phyloP scores from a whole-genome alignment of 441 rosid species.

The Metrosideros polymorpha region DNA sequence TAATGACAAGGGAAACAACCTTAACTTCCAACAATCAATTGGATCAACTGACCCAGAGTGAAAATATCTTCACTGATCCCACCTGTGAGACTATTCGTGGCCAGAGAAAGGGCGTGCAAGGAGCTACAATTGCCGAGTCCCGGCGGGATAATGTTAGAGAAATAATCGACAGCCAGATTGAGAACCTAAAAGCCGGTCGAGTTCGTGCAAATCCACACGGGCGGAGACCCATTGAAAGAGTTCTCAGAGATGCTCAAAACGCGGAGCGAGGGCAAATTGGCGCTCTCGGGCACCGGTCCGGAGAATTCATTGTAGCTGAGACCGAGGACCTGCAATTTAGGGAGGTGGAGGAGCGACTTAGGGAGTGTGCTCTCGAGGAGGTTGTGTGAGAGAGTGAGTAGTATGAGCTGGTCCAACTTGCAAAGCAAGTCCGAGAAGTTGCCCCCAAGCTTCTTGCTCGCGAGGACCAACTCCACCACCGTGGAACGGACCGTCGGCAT shows the following conservation, averaged over 20 bases:
- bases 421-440: conserved; percentile 13
- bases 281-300: conserved; percentile 30
- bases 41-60: conserved; percentile 28
- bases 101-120: conserved; percentile 42
- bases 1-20: too few species aligned
- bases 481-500: conserved; percentile 15
- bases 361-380: conserved; percentile 36
- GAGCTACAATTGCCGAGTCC: conserved; percentile 45
- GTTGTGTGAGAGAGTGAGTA: conserved; percentile 38
- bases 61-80: conserved; percentile 39
- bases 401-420: conserved; percentile 18
- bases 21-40: too few species aligned
- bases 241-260: conserved; percentile 42
- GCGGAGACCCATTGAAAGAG: conserved; percentile 30
- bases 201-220: conserved; percentile 39
- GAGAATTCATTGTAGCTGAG: conserved; percentile 43
- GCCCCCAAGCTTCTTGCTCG: conserved; percentile 18
- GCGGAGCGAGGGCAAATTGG: conserved; percentile 32
- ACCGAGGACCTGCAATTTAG: conserved; percentile 34
- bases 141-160: conserved; percentile 34
- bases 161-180: conserved; percentile 35
- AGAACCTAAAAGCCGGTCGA: conserved; percentile 27
- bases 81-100: conserved; percentile 51
- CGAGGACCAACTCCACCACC: conserved; percentile 41
- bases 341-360: conserved; percentile 28